Base-by-base conservation (phyloP, 495 filamentous ascomycete species). In the Penicillium malachiteum region DNA sequence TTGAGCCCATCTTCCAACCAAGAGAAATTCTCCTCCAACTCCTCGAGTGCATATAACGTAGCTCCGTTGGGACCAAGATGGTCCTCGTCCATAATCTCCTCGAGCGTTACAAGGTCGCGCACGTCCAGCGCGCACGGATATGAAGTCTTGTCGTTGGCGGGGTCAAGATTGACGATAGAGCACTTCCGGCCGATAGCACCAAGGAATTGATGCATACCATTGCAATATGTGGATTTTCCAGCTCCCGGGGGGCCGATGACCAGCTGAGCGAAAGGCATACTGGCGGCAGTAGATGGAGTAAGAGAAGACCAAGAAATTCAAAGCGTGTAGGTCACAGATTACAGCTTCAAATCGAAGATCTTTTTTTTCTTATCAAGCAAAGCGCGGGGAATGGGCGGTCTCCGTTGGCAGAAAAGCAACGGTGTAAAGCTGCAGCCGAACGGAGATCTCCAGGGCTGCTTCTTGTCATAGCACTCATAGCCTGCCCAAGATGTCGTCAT, bases 141-240 rank as follows among this genome's bases (percentile, higher is more conserved):
- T 35, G 75, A 77, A 30, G 74, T 76, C 30, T 71, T 65, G 65
- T 98, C 94, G 78, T 98, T 98, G 43, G 94, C 94, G 34, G 94
- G 94, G 75, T 98, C 94, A 57, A 98, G 87, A 72, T 98, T 98
- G 53, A 96, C 89, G 39, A 96, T 82, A 11, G 91, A 94, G 77
- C 90, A 96, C 75, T 94, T 92, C 38, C 94, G 87, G 39, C 90
- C 90, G 65, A 98, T 96, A 47, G 94, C 92, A 52, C 84, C 84
- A 78, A 97, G 87, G 79, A 97, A 97, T 75, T 98, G 94, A 62
- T 96, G 90, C 90, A 98, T 96, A 60, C 94, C 94, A 83, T 96
- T 88, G 79, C 92, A 96, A 71, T 95, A 96, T 6, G 94, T 98
- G 43, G 92, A 96, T 74, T 98, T 98, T 14, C 94, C 94, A 21